phyloP scores from a whole-genome alignment of 2,329 filamentous ascomycete species.

The Penicillium palitans region DNA sequence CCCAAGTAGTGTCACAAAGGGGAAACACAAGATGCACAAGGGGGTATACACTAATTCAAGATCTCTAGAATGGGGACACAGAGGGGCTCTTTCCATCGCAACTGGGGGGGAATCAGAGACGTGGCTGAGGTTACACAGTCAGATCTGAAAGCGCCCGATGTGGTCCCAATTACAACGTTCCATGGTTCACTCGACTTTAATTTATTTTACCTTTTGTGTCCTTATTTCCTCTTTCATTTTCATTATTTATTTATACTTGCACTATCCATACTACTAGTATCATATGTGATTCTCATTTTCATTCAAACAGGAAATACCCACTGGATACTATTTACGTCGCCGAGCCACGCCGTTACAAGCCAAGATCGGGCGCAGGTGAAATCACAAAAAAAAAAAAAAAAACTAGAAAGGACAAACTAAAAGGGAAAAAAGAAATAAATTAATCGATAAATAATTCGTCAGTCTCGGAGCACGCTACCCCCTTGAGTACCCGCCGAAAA shows the following conservation, averaged over 20 bases:
- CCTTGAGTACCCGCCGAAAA: slow-evolving; percentile 16
- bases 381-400: slow-evolving; percentile 1
- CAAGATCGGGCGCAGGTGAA: slow-evolving; percentile 7
- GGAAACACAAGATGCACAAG: neutral
- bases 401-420: neutral
- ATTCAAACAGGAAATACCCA: neutral
- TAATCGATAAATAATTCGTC: slow-evolving; percentile 1
- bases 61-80: neutral
- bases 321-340: neutral
- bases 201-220: neutral
- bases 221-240: neutral
- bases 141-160: slow-evolving; percentile 10
- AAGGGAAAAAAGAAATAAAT: neutral
- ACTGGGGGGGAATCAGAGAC: slow-evolving; percentile 6
- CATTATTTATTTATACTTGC: neutral
- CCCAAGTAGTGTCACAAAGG: neutral
- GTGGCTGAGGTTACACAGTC: slow-evolving; percentile 6
- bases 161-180: slow-evolving; percentile 4
- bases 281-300: neutral
- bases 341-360: slow-evolving; percentile 6
- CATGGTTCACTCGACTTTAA: slow-evolving; percentile 9
- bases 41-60: neutral
- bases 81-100: slow-evolving; percentile 4
- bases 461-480: slow-evolving; percentile 17
- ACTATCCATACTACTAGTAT: neutral